Evolutionary conservation across 805 yeast species (phyloP), one percentile per base, ranked within the genome.

Genomic region (Yamadazyma olivae): DNA sequence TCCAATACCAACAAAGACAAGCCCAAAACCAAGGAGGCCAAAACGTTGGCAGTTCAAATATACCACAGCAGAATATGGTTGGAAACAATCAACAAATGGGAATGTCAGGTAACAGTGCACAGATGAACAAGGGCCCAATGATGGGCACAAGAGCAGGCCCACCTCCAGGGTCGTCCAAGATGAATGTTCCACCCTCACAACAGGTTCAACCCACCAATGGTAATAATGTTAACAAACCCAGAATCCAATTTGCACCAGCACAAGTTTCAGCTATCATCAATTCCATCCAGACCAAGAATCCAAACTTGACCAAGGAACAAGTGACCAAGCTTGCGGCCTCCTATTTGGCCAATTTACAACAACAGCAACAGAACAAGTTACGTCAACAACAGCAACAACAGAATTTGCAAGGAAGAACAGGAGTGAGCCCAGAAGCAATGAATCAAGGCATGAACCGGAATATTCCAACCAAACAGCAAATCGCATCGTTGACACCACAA

Each of bases 271-370:
- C 83, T 1, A 71, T 81, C 27, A 75, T 81, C 39, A 75, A 69
- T 45, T 77, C 80, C 30, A 80, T 81, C 36, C 84, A 80, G 51
- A 59, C 71, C n/a, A 79, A 79, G 47, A 75, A 81, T 51, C 88
- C 88, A 1, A 72, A 68, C 21, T 59, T 79, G 51, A 65, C 77
- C 8, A 78, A 78, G 41, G 81, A 76, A 38, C 83, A 81, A 48
- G 84, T 81, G 1, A 77, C 83, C 2, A 73, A 76, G 39, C 64
- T 80, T 38, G 86, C 87, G 2, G 83, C 83, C 3, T 70, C 79
- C 12, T 79, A 79, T 47, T 54, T 80, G 43, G 79, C 84, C 1
- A 74, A 70, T 41, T 57, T 75, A 23, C 83, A 77, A 51, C 75
- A 71, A 40, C 72, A 68, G 47, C 79, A 74, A 48, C 73, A 66